Evolutionary conservation across 495 filamentous ascomycete species (phyloP), one percentile per base, ranked within the genome.

Genomic region (Poronia punctata): DNA sequence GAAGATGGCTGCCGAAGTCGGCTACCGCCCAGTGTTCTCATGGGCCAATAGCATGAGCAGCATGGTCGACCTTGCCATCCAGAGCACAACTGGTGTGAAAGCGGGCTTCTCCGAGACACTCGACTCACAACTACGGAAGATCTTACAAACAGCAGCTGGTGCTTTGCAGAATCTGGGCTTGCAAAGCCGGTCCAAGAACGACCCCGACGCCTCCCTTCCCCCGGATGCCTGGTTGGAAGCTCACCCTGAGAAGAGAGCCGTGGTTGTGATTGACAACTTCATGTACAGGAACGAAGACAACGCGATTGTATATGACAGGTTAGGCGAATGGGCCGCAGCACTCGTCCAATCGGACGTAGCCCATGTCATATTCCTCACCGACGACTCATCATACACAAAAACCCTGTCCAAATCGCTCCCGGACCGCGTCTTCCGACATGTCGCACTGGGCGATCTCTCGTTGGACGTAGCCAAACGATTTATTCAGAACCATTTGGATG

Each of bases 11-110:
- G 59, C 65, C 4, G 76, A 90, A 52, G 92, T 97, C 40, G 92
- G 92, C 26, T 98, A 97, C 51, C 71, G 87, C 1, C 92, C 92
- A 0, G 75, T 98, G 5, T 98, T 98, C 60, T 90, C 85, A 0
- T 98, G 88, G 85, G 81, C 92, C 68, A 98, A 98, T 59, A 95
- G 80, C 47, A 75, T 96, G 41, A 93, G 84, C 59, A 94, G 86
- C 57, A 72, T 95, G 47, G 71, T 95, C 45, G 92, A 98, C 49
- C 75, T 98, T 28, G 92, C 88, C 12, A 83, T 89, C 11, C 89
- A 96, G 51, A 84, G 92, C 44, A 88, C 90, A 24, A 94, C 93
- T 25, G 92, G 92, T 9, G 83, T 88, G 31, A 95, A 95, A 53
- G 82, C 93, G 10, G 92, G 92, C 1, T 95, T 98, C 59, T 92